Evolutionary conservation across 2,329 filamentous ascomycete species (phyloP).

Genomic region (Graphiopsis chlorocephala): DNA sequence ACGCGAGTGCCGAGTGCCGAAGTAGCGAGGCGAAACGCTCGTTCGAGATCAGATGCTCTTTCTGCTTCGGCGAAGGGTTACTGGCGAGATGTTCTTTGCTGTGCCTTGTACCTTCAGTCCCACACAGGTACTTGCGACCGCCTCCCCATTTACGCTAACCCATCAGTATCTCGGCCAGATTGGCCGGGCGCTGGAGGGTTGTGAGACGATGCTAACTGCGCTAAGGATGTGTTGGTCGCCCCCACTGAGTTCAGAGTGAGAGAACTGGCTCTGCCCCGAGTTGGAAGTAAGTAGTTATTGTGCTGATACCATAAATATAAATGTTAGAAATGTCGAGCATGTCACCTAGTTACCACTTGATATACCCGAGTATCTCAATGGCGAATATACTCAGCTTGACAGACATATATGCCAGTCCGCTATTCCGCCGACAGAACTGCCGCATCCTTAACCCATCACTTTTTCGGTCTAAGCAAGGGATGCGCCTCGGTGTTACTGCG

Average conservation of each 20-base stretch:
- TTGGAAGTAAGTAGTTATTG: not conserved
- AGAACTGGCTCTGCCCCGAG: not conserved
- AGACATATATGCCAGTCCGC: not conserved
- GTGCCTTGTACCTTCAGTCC: not conserved
- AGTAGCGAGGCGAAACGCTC: not conserved
- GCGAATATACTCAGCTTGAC: not conserved
- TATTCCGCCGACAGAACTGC: not conserved
- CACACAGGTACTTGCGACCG: not conserved
- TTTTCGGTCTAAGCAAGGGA: conserved; percentile 26
- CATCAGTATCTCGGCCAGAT: not conserved
- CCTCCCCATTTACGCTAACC: not conserved
- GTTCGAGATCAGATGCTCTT: not conserved
- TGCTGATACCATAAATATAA: not conserved
- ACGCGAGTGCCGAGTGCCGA: too few relatives aligned
- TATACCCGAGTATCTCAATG: not conserved
- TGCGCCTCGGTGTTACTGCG: conserved; percentile 45
- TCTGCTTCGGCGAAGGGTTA: not conserved
- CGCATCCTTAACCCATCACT: not conserved
- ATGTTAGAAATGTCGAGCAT: not conserved
- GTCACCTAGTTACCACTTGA: not conserved
- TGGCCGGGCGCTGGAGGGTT: not conserved
- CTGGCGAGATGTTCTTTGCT: not conserved
- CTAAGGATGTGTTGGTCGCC: not conserved
- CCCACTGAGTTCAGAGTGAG: not conserved
- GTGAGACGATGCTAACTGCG: not conserved